Percentiles rank a stretch among this genome's conserved stretches.
phyloP scores from a whole-genome alignment of 495 filamentous ascomycete genomes.

The Neurospora terricola region DNA sequence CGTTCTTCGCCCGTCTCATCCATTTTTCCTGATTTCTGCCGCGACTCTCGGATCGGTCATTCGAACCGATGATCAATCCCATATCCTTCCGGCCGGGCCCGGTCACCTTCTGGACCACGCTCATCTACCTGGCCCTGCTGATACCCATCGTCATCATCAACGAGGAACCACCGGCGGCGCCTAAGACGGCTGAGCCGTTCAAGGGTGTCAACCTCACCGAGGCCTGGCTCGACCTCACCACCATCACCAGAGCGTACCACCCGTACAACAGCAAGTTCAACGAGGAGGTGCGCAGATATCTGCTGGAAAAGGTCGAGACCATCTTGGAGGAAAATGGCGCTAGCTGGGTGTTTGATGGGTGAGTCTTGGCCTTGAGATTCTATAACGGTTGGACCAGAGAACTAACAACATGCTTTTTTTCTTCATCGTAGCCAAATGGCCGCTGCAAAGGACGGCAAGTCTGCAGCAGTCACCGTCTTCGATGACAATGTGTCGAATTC shows the following conservation, averaged over 20 bases:
- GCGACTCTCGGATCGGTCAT: background rate
- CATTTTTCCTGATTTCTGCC: background rate
- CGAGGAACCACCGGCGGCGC: constrained; percentile 61
- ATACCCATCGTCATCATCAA: constrained; percentile 65
- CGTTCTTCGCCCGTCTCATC: background rate
- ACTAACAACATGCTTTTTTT: background rate
- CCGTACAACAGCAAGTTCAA: constrained; percentile 82
- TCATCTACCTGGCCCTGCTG: constrained; percentile 60
- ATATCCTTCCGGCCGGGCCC: constrained; percentile 48
- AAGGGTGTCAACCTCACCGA: constrained; percentile 59
- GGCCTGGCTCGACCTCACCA: constrained; percentile 78
- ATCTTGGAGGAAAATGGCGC: constrained; percentile 53
- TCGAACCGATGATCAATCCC: constrained; percentile 29
- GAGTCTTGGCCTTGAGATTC: constrained; percentile 8
- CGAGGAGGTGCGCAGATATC: constrained; percentile 65
- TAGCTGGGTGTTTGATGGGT: constrained; percentile 20
- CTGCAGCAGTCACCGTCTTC: constrained; percentile 51
- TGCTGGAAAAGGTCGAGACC: constrained; percentile 59
- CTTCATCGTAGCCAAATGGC: background rate
- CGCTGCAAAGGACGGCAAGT: constrained; percentile 3
- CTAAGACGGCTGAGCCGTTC: constrained; percentile 33
- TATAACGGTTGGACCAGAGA: background rate
- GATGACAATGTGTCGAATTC: constrained; percentile 75
- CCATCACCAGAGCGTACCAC: constrained; percentile 66
- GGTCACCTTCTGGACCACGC: constrained; percentile 61